These are phyloP conservation scores for Termitomyces sp. DNA, from an alignment of 768 basidiomycete genomes.

Conservation along the genomic window DNA sequence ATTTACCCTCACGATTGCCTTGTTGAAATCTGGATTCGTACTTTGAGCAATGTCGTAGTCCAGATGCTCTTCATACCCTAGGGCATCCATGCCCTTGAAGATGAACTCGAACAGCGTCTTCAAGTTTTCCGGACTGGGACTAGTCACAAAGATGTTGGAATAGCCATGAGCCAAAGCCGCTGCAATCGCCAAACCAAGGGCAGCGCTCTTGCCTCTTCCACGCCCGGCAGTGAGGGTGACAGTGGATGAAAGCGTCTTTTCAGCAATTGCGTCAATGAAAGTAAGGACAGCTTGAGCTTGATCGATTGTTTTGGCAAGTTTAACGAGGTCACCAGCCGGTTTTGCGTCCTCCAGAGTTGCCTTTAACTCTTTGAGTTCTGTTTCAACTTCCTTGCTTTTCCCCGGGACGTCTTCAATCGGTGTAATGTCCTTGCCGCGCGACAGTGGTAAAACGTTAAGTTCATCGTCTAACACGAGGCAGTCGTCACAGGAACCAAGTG, in stretches of 20 bases:
- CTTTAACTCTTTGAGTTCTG: slow-evolving; percentile 74
- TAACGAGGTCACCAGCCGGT: slow-evolving; percentile 84
- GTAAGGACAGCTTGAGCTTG: slow-evolving; percentile 94
- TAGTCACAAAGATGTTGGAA: slow-evolving; percentile 97
- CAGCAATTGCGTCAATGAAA: slow-evolving; percentile 89
- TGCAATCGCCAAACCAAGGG: slow-evolving; percentile 91
- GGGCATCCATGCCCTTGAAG: slow-evolving; percentile 91
- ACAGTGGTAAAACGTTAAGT: slow-evolving; percentile 94
- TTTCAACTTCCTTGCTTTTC: slow-evolving; percentile 38
- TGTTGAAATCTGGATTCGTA: slow-evolving; percentile 91
- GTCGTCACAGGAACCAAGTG: slow-evolving; percentile 87
- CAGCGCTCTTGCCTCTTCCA: slow-evolving; percentile 95
- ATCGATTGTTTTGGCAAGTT: slow-evolving; percentile 87
- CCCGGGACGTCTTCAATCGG: slow-evolving; percentile 46
- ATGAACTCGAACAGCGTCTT: slow-evolving; percentile 98
- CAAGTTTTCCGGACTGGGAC: slow-evolving; percentile 95
- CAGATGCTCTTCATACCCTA: slow-evolving; percentile 96
- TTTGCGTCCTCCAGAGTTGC: slow-evolving; percentile 76
- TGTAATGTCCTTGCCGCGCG: slow-evolving; percentile 88
- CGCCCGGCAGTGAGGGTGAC: slow-evolving; percentile 93
- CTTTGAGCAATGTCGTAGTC: slow-evolving; percentile 97
- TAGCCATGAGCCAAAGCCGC: slow-evolving; percentile 92
- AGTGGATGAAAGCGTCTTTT: slow-evolving; percentile 91
- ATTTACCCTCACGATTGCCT: slow-evolving; percentile 94
- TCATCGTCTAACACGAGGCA: slow-evolving; percentile 97